Conservation (phyloP, 768 basidiomycete genomes). For the Bullera alba region DNA sequence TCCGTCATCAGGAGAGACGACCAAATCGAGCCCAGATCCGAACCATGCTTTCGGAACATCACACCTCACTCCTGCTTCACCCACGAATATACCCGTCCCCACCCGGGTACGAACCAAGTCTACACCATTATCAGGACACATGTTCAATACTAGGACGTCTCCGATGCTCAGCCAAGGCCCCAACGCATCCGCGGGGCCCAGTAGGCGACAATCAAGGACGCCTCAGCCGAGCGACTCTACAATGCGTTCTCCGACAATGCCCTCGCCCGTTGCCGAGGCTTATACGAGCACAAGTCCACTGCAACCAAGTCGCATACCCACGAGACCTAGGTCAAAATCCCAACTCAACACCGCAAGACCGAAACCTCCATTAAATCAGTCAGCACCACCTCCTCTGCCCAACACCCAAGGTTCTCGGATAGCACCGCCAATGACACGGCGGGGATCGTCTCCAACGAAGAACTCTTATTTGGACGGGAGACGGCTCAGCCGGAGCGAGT, state of each 20-base stretch:
- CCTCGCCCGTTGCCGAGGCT: background rate
- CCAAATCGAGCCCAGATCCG: background rate
- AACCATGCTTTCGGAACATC: no score
- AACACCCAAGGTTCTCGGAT: background rate
- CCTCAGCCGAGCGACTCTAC: no score
- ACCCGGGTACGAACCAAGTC: no score
- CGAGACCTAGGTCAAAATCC: background rate
- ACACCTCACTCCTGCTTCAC: background rate
- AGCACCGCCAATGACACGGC: background rate
- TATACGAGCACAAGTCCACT: no score
- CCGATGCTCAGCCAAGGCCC: no score
- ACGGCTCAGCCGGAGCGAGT: background rate
- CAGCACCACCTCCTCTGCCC: background rate
- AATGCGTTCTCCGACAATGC: no score
- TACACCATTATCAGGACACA: no score
- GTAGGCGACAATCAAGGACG: no score
- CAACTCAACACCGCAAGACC: background rate
- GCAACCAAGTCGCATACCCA: background rate
- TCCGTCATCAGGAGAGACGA: background rate
- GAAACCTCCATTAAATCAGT: background rate
- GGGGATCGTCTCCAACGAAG: background rate
- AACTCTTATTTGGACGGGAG: background rate
- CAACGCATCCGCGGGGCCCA: no score
- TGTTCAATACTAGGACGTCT: no score
- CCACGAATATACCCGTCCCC: no score